These are phyloP conservation scores for Gossypium australe DNA, from an alignment of 345 rosid genomes.

Conservation along the genomic window DNA sequence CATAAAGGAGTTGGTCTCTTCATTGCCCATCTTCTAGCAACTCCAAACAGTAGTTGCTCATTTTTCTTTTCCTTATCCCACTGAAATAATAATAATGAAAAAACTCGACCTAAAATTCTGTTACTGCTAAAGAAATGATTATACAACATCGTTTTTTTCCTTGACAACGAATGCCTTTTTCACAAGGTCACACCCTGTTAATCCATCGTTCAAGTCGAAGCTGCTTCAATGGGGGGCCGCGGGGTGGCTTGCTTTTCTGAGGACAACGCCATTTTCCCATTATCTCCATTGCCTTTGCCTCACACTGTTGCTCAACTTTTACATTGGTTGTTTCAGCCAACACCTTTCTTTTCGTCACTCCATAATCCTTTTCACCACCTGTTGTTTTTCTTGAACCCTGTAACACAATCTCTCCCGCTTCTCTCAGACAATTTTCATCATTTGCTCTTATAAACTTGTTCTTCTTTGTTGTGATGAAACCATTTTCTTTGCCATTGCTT, in stretches of 20 bases:
- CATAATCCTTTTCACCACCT: constrained; percentile 7
- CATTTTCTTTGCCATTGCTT: constrained; percentile 37
- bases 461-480: constrained; percentile 53
- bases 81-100: no score
- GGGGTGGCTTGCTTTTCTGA: constrained; percentile 54
- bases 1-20: no score
- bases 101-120: no score
- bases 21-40: no score
- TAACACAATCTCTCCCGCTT: constrained; percentile 18
- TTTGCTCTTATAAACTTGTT: constrained; percentile 19
- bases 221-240: constrained; percentile 79
- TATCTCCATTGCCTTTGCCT: constrained; percentile 25
- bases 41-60: no score
- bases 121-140: no score
- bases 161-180: neutral
- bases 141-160: neutral
- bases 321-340: constrained; percentile 50
- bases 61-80: no score
- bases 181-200: constrained; percentile 27
- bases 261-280: constrained; percentile 82
- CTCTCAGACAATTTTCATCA: constrained; percentile 18
- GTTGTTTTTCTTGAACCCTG: constrained; percentile 25
- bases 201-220: constrained; percentile 79
- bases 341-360: constrained; percentile 30
- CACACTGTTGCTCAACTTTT: constrained; percentile 27